Base-by-base conservation (phyloP, 768 basidiomycete species). In the Boletus vermiculosoides region DNA sequence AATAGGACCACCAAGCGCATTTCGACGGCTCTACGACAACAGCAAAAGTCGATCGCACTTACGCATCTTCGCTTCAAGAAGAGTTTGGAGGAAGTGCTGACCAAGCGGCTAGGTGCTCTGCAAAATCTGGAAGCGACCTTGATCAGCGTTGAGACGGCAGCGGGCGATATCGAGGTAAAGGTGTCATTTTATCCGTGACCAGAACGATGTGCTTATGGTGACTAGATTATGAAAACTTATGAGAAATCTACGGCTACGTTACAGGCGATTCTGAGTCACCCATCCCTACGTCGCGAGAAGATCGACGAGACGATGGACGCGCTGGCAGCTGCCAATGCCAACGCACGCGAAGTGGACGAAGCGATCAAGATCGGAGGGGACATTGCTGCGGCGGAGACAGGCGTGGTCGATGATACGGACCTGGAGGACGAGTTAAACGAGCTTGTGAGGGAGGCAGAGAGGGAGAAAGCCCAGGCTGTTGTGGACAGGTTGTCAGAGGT, bases 221-320 rank as follows among this genome's bases (percentile, higher is more conserved):
- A 51, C 49, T 55, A 94, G 92, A 90, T 97, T 49, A 85, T 98
- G 83, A 83, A 82, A 62, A 83, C 86, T 0, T 98, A 96, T 67
- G 83, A 92, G 71, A 84, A 86, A 3, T 94, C 94, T 7, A 87
- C 92, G 0, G 71, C 81, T 7, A 94, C 94, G 0, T 77, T 98
- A 7, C 81, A 81, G 15, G 73, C 83, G 0, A 84, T 98, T 44
- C 82, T 98, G 2, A 76, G 87, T 9, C 85, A 96, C 62, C 93
- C 94, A 0, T 85, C 85, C 0, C 76, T 98, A 13, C 85, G 87
- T 58, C 81, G 84, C n/a, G 86, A 86, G 16, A 81, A 79, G 49
- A 83, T 98, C 46, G 90, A 96, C 55, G 80, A 83, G 62, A 96
- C 94, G 4, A 87, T 96, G 83, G 91, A 94, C 25, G 88, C 86